Conservation (phyloP, 1,284 basidiomycete genomes). For the Stereum hirsutum region DNA sequence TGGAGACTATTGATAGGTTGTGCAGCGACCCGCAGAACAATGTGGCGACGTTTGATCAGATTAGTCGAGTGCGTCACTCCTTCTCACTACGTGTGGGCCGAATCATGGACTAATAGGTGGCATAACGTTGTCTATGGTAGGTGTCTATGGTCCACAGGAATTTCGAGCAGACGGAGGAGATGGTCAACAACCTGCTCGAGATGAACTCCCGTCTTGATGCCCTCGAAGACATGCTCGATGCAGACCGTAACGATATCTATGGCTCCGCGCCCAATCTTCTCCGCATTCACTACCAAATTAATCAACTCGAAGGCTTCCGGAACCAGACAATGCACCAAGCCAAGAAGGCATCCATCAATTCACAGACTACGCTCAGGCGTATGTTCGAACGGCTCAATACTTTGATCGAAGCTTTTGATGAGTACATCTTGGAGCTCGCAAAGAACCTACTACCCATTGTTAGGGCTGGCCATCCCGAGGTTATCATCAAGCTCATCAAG, state of each 20-base stretch:
- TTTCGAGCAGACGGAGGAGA: conserved; percentile 91
- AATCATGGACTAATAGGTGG: not conserved
- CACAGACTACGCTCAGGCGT: conserved; percentile 58
- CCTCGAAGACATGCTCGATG: conserved; percentile 71
- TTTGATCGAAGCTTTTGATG: conserved; percentile 80
- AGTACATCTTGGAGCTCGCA: conserved; percentile 77
- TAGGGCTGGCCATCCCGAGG: conserved; percentile 71
- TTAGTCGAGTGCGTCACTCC: conserved; percentile 63
- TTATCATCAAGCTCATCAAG: conserved; percentile 88
- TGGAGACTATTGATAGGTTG: conserved; percentile 80
- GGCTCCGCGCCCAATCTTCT: conserved; percentile 86
- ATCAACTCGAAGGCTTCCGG: conserved; percentile 86
- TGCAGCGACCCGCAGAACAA: conserved; percentile 65
- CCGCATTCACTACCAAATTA: conserved; percentile 84
- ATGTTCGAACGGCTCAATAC: conserved; percentile 88
- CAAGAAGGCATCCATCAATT: conserved; percentile 70
- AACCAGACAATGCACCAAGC: conserved; percentile 92
- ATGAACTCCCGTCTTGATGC: conserved; percentile 82
- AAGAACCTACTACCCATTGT: conserved; percentile 75
- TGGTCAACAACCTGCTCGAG: conserved; percentile 86
- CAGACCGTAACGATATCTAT: conserved; percentile 65
- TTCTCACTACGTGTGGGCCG: not conserved
- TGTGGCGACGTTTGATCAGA: conserved; percentile 85
- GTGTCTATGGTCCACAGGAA: conserved; percentile 95
- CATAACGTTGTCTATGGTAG: conserved; percentile 27